Conservation (phyloP, 352 stramenopile genomes). For the Peronospora farinosa region DNA sequence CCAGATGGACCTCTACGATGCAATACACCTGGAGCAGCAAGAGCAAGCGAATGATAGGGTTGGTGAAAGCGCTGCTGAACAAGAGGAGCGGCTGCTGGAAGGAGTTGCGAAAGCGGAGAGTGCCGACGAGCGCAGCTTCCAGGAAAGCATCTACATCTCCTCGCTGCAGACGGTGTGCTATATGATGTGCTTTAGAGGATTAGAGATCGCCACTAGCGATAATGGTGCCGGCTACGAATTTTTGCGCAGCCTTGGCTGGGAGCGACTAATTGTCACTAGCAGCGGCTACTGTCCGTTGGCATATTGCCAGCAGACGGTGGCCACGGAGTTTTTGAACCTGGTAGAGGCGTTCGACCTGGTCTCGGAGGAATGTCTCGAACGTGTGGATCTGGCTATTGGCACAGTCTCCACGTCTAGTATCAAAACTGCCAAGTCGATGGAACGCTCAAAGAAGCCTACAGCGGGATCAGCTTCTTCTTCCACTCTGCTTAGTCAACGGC, state of each 20-base stretch:
- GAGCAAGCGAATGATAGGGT: slow-evolving; percentile 4
- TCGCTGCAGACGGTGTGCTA: slow-evolving; percentile 95
- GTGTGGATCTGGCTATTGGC: slow-evolving; percentile 65
- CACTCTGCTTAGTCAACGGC: slow-evolving; percentile 44
- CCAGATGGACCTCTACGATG: slow-evolving; percentile 88
- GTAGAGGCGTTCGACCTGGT: slow-evolving; percentile 73
- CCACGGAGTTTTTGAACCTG: slow-evolving; percentile 77
- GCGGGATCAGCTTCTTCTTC: slow-evolving; percentile 23
- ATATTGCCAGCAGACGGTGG: slow-evolving; percentile 73
- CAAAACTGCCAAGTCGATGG: slow-evolving; percentile 57
- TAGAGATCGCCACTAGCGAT: slow-evolving; percentile 69
- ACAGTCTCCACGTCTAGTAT: slow-evolving; percentile 31
- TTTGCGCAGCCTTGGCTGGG: slow-evolving; percentile 74
- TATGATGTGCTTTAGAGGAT: slow-evolving; percentile 94
- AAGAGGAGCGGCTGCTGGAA: slow-evolving; percentile 21
- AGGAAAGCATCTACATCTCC: slow-evolving; percentile 73
- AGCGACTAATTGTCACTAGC: slow-evolving; percentile 58
- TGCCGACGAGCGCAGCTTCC: slow-evolving; percentile 28
- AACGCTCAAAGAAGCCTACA: slow-evolving; percentile 50
- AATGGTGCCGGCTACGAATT: slow-evolving; percentile 65
- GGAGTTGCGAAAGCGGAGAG: slow-evolving; percentile 28
- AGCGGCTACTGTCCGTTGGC: slow-evolving; percentile 59
- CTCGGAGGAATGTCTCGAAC: slow-evolving; percentile 67
- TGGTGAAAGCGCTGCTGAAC: slow-evolving; percentile 20
- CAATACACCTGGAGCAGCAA: slow-evolving; percentile 27